These are phyloP conservation scores for Primulina tabacum DNA, from an alignment of 257 asterid species.

Conservation along the genomic window DNA sequence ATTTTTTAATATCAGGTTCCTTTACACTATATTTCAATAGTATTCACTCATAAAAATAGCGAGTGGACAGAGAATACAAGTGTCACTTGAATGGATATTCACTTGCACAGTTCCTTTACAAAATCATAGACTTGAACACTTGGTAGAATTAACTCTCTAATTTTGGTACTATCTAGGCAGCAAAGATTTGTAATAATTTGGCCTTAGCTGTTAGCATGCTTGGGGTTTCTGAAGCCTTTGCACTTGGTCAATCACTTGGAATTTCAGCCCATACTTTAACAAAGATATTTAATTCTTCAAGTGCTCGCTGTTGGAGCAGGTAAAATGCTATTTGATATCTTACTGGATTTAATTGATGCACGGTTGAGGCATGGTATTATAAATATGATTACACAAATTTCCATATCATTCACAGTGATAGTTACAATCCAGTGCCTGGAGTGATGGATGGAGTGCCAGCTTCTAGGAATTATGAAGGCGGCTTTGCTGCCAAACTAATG, in stretches of 20 bases:
- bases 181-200: constrained; percentile 93
- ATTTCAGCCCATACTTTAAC: constrained; percentile 69
- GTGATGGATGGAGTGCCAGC: constrained; percentile 95
- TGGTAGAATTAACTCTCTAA: background rate
- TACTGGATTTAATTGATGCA: constrained; percentile 1
- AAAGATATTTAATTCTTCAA: constrained; percentile 74
- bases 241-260: constrained; percentile 88
- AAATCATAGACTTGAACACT: background rate
- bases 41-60: background rate
- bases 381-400: background rate
- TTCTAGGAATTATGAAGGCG: constrained; percentile 81
- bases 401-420: constrained; percentile 46
- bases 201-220: constrained; percentile 97
- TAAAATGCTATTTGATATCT: constrained; percentile 29
- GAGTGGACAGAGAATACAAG: background rate
- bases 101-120: background rate
- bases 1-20: background rate
- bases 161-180: constrained; percentile 42
- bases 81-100: background rate
- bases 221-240: constrained; percentile 91
- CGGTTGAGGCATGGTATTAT: background rate
- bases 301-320: constrained; percentile 99
- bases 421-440: constrained; percentile 97
- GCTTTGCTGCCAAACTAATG: constrained; percentile 89
- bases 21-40: background rate